Conservation (phyloP, 1,284 basidiomycete genomes). For the Ustilago trichophora region DNA sequence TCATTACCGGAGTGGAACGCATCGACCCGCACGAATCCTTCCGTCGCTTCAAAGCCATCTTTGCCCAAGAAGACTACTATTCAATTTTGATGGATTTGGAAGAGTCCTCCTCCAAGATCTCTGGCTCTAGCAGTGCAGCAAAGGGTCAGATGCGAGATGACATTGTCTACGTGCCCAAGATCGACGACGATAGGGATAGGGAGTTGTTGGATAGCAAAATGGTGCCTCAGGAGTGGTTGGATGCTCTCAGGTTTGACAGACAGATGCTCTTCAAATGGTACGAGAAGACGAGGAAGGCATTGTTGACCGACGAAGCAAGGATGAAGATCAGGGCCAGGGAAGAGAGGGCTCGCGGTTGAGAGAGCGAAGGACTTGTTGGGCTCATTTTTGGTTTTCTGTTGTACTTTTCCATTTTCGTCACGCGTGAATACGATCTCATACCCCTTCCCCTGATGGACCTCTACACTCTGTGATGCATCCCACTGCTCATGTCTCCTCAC, state of each 20-base stretch:
- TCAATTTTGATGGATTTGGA: constrained; percentile 60
- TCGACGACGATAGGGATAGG: constrained; percentile 54
- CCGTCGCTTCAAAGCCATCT: constrained; percentile 53
- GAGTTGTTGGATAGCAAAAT: constrained; percentile 23
- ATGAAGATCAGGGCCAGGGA: constrained; percentile 19
- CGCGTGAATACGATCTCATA: constrained; percentile 7
- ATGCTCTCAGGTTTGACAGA: constrained; percentile 34
- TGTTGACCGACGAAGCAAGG: constrained; percentile 30
- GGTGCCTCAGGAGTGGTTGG: constrained; percentile 38
- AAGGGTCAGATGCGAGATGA: constrained; percentile 40
- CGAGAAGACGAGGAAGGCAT: constrained; percentile 37
- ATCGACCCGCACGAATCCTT: constrained; percentile 14
- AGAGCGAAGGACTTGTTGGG: too few relatives aligned
- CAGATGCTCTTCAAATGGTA: constrained; percentile 45
- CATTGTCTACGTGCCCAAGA: constrained; percentile 59
- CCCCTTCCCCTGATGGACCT: too few relatives aligned
- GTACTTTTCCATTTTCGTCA: too few relatives aligned
- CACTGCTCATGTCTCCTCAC: too few relatives aligned
- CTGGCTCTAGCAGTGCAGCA: neutral
- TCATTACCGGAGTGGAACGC: constrained; percentile 51
- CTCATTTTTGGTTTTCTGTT: too few relatives aligned
- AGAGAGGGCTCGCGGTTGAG: constrained; percentile 14
- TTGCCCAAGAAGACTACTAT: constrained; percentile 58
- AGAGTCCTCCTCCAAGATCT: constrained; percentile 34
- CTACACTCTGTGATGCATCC: too few relatives aligned